Conservation (phyloP, 345 rosid genomes). For the Euphorbia peplus region DNA sequence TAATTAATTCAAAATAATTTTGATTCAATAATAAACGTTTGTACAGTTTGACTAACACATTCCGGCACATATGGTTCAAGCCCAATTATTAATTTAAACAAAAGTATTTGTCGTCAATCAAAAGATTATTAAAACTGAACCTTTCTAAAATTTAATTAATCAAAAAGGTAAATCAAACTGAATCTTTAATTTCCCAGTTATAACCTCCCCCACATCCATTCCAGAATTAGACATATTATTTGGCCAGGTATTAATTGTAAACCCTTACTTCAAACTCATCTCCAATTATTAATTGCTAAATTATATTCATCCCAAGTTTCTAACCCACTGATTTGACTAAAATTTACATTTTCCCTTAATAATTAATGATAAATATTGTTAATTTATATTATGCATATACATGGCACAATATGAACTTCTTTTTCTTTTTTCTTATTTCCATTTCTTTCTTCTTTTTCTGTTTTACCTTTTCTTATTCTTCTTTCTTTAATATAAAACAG, state of each 20-base stretch:
- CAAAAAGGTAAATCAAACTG: conserved; percentile 8
- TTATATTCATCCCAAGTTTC: no score
- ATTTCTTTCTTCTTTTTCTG: no score
- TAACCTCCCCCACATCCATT: conserved; percentile 3
- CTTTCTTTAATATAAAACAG: background rate
- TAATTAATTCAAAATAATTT: no score
- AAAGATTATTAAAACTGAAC: no score
- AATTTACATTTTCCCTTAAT: background rate
- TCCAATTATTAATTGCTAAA: no score
- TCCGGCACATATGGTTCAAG: background rate
- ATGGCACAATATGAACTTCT: background rate
- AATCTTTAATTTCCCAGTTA: conserved; percentile 19
- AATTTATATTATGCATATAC: background rate
- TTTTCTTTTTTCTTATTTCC: background rate
- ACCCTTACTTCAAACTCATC: no score
- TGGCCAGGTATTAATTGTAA: no score
- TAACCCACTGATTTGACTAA: no score
- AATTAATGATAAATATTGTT: background rate
- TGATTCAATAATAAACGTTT: background rate
- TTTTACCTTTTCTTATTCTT: background rate
- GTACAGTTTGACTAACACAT: conserved; percentile 1
- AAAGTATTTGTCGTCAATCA: background rate
- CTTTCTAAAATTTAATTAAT: background rate
- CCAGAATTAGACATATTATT: background rate
- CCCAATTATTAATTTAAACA: background rate